Evolutionary conservation across 345 rosid species (phyloP).

Genomic region (Camelina hispida): DNA sequence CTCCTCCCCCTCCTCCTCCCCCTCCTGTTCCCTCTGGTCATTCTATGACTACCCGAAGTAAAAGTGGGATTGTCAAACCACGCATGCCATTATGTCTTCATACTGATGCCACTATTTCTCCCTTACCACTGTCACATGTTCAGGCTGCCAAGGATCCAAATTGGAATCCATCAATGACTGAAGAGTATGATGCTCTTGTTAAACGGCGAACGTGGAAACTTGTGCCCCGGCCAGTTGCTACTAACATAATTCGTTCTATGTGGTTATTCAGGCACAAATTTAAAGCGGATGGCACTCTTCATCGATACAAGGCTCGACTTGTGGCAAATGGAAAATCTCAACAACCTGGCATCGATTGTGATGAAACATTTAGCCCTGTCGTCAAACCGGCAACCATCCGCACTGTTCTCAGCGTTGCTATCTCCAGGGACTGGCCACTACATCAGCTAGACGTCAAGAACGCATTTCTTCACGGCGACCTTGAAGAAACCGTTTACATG

Average conservation of each 20-base stretch:
- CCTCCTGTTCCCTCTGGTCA: not conserved
- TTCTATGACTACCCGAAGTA: not conserved
- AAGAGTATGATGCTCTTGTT: not conserved
- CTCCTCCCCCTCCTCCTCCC: not conserved
- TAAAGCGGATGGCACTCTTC: not conserved
- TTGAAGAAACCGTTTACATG: too few relatives aligned
- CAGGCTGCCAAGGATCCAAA: not conserved
- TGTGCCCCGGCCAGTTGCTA: not conserved
- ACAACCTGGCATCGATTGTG: not conserved
- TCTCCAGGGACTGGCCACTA: not conserved
- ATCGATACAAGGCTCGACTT: not conserved
- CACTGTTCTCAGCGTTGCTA: not conserved
- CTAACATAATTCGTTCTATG: not conserved
- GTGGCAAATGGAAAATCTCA: not conserved
- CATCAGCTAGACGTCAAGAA: not conserved
- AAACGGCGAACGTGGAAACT: not conserved
- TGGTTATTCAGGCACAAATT: not conserved
- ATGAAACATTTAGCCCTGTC: not conserved
- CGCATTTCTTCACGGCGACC: not conserved
- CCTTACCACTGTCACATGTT: not conserved
- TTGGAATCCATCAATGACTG: not conserved
- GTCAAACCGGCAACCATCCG: not conserved
- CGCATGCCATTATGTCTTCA: not conserved
- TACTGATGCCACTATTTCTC: not conserved
- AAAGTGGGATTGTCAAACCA: not conserved